Evolutionary conservation across 1,284 basidiomycete genomes (phyloP).

Genomic region (Apiotrichum sp.): DNA sequence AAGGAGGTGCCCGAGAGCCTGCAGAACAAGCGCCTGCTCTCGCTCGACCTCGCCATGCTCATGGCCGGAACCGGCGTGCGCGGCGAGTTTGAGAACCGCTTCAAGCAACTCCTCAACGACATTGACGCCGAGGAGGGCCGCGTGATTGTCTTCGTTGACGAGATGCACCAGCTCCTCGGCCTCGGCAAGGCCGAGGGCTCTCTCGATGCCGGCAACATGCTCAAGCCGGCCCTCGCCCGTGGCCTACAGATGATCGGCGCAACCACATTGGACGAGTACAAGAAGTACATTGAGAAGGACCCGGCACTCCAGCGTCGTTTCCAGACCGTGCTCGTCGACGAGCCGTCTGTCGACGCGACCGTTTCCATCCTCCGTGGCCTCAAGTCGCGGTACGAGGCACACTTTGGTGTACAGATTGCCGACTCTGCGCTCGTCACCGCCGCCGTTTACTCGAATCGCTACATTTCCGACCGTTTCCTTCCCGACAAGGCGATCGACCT

Average conservation of each 20-base stretch:
- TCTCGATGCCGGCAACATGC: conserved; percentile 74
- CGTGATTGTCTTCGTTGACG: conserved; percentile 80
- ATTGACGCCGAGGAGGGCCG: conserved; percentile 70
- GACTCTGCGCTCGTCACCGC: conserved; percentile 78
- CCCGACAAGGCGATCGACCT: conserved; percentile 83
- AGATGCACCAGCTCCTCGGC: conserved; percentile 61
- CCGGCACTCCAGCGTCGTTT: conserved; percentile 84
- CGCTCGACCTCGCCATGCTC: conserved; percentile 71
- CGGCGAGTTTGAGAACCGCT: conserved; percentile 87
- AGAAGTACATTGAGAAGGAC: conserved; percentile 87
- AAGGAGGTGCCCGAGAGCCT: conserved; percentile 87
- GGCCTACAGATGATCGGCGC: conserved; percentile 82
- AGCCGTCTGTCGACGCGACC: conserved; percentile 77
- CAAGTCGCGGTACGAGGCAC: conserved; percentile 75
- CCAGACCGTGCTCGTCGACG: conserved; percentile 78
- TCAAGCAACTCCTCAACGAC: conserved; percentile 76
- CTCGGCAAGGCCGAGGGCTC: conserved; percentile 87
- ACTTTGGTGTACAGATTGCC: conserved; percentile 85
- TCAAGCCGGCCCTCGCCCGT: conserved; percentile 61
- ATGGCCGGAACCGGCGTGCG: conserved; percentile 82
- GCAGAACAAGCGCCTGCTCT: conserved; percentile 72
- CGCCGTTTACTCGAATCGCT: conserved; percentile 73
- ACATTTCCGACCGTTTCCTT: conserved; percentile 72
- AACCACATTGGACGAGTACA: conserved; percentile 83
- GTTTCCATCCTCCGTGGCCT: conserved; percentile 84